Base-by-base conservation (phyloP, 441 rosid species). In the Euphorbia celastroides region DNA sequence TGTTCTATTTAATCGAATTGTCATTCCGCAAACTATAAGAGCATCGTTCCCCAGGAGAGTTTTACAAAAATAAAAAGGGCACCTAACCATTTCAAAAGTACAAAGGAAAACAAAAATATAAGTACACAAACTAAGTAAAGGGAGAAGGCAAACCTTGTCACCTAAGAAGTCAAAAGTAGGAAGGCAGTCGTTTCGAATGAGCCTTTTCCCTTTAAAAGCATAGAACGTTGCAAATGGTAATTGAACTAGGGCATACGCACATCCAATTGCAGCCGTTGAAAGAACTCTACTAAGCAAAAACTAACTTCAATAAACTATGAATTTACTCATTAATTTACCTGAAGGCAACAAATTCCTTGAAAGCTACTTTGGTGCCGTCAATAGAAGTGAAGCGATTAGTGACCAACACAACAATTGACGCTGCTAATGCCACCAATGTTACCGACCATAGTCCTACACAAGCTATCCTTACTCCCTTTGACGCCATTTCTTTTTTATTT, bases 401-500 rank as follows among this genome's bases (percentile, higher is more conserved):
- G 7, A 20, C 27, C 46, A 64, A 31, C 7, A 64, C 68, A 64
- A 50, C 68, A 20, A 64, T 30, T n/a, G 68, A 51, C 30, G 46
- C 59, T 50, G 2, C 59, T 50, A 20, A 64, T 30, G 59, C 68
- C 68, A 57, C 68, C 19, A 64, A 11, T 2, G 59, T 64, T n/a
- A 64, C 6, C 30, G 51, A 6, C 68, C 68, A 20, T 5, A 63
- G 23, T 25, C 20, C 27, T 8, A 48, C 41, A 46, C 26, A 63
- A 27, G 16, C 31, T n/a, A 27, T 5, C 25, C 5, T 20, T 0
- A 46, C 42, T 16, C 41, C 10, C n/a, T 17, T 46, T 63, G 65
- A 22, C 10, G 65, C 65, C 65, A 61, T 61, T 19, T 13, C 6
- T 26, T 26, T 42, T 0, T 1, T 6, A 1, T 27, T 42, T 14